Evolutionary conservation across 495 filamentous ascomycete species (phyloP).

Genomic region (Xylaria palmicola): DNA sequence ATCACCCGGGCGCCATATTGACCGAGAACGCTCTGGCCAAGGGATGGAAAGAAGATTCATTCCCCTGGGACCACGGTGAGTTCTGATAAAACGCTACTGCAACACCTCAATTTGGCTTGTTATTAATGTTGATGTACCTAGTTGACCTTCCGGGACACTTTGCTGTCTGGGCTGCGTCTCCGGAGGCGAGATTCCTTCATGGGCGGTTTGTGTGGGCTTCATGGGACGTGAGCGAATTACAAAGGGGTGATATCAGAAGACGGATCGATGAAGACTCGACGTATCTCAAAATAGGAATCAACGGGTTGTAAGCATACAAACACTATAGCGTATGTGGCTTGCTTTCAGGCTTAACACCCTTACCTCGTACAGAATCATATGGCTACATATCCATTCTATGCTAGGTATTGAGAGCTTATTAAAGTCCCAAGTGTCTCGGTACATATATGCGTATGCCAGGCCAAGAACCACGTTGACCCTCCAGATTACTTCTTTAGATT

Average conservation of each 20-base stretch:
- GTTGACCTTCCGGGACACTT: slow-evolving; percentile 46
- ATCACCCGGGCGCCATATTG: slow-evolving; percentile 36
- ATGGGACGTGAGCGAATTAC: slow-evolving; percentile 57
- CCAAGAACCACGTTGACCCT: too few species aligned
- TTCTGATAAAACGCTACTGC: slow-evolving; percentile 17
- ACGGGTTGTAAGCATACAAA: slow-evolving; percentile 23
- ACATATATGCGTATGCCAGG: too few species aligned
- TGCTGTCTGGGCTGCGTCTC: slow-evolving; percentile 47
- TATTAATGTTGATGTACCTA: slow-evolving; percentile 10
- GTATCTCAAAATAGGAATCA: slow-evolving; percentile 30
- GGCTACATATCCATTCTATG: too few species aligned
- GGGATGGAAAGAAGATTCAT: not conserved
- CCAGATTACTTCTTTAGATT: too few species aligned
- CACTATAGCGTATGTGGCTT: too few species aligned
- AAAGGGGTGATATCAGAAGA: slow-evolving; percentile 29
- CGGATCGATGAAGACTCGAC: slow-evolving; percentile 30
- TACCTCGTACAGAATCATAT: too few species aligned
- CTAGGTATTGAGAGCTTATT: too few species aligned
- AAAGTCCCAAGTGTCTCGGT: too few species aligned
- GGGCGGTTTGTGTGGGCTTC: slow-evolving; percentile 48
- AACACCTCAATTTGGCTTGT: too few species aligned
- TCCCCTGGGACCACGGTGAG: slow-evolving; percentile 22
- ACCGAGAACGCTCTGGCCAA: not conserved
- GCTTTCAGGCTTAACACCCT: too few species aligned
- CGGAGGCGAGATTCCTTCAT: slow-evolving; percentile 50